Base-by-base conservation (phyloP, 2,329 filamentous ascomycete genomes). In the Saccharata proteae region DNA sequence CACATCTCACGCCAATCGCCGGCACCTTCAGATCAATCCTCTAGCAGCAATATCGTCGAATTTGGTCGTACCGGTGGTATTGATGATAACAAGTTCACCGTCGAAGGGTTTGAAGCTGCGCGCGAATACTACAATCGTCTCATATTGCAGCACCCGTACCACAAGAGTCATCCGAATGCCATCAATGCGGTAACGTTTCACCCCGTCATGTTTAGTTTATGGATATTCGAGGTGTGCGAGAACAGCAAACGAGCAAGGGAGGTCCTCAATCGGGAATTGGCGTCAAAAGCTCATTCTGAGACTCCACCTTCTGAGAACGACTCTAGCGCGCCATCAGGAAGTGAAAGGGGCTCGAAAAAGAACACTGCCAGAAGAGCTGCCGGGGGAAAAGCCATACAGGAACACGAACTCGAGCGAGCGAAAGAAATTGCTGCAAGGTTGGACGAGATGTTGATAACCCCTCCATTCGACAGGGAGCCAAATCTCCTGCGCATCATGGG, bases 111-210 rank as follows among this genome's bases (percentile, higher is more conserved):
- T 39, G 60, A 66, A 35, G 59, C 64, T 28, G 74, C 71, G 8
- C 69, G 66, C 38, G 59, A 69, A 4, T 93, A 88, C 55, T 85
- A 90, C 48, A 78, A 88, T 41, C 69, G 69, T 16, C 64, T 94
- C 37, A 80, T 88, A 30, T 65, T 84, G 42, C 77, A 84, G 47
- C 70, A 86, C 36, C 54, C 54, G 9, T 40, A 53, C 77, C 83
- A 5, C 77, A 71, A 35, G 44, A 62, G 64, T 37, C 63, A 67
- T 4, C 73, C 74, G 1, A 58, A 71, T 30, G 58, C 64, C 3
- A 57, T 77, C 24, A 79, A 73, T 40, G 74, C 81, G 8, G 49
- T 80, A 21, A 75, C 83, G 38, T 93, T 94, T 51, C 86, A 84
- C 58, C 76, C 81, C 10, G 79, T 80, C 10, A 70, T 93, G 59